Evolutionary conservation across 306 rosid species (phyloP).

Genomic region (Acacia confusa): DNA sequence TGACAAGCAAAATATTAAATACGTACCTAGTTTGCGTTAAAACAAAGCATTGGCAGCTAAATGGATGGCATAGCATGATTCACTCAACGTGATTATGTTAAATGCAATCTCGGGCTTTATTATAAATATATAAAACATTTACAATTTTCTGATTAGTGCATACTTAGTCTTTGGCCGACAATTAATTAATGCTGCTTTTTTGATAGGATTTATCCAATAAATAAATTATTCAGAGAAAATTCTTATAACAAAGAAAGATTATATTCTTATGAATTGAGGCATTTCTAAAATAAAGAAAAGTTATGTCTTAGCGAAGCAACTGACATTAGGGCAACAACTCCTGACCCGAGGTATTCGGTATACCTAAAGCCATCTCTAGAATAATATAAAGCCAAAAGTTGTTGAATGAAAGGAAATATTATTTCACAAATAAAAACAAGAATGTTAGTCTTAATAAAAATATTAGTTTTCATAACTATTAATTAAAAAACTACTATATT

Average conservation of each 20-base stretch:
- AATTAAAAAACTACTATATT: too few species aligned
- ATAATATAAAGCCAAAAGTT: neutral
- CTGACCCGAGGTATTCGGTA: too few species aligned
- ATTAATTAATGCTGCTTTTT: neutral
- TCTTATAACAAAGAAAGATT: neutral
- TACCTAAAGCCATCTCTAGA: neutral
- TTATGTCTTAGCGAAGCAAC: too few species aligned
- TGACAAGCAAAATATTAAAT: too few species aligned
- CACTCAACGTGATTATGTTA: neutral
- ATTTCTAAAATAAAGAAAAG: neutral
- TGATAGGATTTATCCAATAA: neutral
- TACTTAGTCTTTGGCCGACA: neutral
- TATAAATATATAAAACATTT: neutral
- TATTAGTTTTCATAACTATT: neutral
- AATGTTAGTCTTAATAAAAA: too few species aligned
- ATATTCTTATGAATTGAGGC: neutral
- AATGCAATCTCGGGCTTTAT: neutral
- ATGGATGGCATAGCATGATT: conserved; percentile 3
- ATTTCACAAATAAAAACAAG: neutral
- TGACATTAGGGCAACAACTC: too few species aligned
- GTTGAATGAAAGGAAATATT: neutral
- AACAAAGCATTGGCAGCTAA: neutral
- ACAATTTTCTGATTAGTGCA: neutral
- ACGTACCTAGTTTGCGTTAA: neutral
- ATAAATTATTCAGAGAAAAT: too few species aligned